Base-by-base conservation (phyloP, 2,329 filamentous ascomycete genomes). In the Aspergillus piperis region DNA sequence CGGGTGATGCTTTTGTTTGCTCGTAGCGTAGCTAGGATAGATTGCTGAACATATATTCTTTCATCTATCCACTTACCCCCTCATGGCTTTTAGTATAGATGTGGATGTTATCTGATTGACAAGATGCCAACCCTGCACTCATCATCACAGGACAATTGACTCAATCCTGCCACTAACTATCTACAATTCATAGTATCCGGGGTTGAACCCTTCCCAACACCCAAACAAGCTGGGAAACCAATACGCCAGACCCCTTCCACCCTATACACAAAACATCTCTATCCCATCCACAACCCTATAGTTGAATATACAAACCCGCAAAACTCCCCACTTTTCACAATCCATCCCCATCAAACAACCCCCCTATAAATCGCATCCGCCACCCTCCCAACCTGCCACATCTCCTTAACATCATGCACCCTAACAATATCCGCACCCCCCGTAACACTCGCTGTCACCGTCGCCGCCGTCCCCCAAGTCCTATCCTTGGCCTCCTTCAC, bases 371-470 rank as follows among this genome's bases (percentile, higher is more conserved):
- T 92, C n/a, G 92, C 93, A 83, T 98, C 94, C 8, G 91, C 87
- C 88, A 98, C 94, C 73, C 85, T 89, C 1, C 87, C 87, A 32
- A 96, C 92, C 76, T 92, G 84, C 42, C 78, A 82, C 94, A 98
- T 98, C 80, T 95, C 90, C 58, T 81, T 78, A 13, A 93, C 90
- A 79, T 98, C 94, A 78, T 99, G 95, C 44, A 99, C 92, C 54
- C 95, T 84, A 49, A 98, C 88, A 60, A 99, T 87, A 80, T 98
- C 93, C 23, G 93, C 93, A 2, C 95, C 95, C 6, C 91, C 91
- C 62, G 89, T 86, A 30, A 99, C 84, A 49, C 92, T 91, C 6
- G 92, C 92, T 3, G 90, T 89, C 8, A 98, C 90, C 0, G 92
- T 91, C 10, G 91, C 92, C 10, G 92, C 93, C 2, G 95, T 98